phyloP scores from a whole-genome alignment of 768 basidiomycete species.

The Macrolepiota dolichaula region DNA sequence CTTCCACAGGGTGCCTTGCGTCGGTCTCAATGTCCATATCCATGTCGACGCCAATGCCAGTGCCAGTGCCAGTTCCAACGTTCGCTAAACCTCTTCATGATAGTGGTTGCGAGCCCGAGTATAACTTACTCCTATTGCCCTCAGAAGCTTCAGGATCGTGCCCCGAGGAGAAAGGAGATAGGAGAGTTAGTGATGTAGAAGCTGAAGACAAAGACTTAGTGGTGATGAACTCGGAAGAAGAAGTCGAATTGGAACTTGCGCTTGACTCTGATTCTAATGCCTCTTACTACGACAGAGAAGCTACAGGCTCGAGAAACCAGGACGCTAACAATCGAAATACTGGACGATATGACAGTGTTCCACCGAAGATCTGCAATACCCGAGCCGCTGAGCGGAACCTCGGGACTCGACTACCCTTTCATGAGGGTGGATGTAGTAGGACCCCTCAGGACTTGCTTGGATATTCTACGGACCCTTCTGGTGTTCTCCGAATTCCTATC shows the following conservation, averaged over 20 bases:
- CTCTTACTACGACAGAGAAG: neutral
- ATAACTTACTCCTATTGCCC: neutral
- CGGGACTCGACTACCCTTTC: neutral
- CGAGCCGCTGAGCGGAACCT: neutral
- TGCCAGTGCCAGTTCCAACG: neutral
- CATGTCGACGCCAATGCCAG: neutral
- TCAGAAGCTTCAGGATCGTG: neutral
- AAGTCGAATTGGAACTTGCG: constrained; percentile 6
- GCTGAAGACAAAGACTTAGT: neutral
- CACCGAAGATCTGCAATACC: neutral
- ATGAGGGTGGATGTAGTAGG: neutral
- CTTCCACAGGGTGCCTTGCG: neutral
- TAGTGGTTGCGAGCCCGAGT: neutral
- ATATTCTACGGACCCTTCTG: neutral
- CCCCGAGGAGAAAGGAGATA: constrained; percentile 4
- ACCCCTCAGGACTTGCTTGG: neutral
- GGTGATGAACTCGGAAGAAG: constrained; percentile 8
- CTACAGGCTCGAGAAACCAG: neutral
- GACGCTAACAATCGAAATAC: neutral
- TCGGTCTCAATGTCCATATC: neutral
- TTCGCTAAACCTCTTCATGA: neutral
- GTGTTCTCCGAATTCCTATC: neutral
- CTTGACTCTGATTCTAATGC: neutral
- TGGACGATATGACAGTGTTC: neutral
- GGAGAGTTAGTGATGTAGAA: neutral